Evolutionary conservation across 2,329 filamentous ascomycete genomes (phyloP).

Genomic region (Magnaporthiopsis poae): DNA sequence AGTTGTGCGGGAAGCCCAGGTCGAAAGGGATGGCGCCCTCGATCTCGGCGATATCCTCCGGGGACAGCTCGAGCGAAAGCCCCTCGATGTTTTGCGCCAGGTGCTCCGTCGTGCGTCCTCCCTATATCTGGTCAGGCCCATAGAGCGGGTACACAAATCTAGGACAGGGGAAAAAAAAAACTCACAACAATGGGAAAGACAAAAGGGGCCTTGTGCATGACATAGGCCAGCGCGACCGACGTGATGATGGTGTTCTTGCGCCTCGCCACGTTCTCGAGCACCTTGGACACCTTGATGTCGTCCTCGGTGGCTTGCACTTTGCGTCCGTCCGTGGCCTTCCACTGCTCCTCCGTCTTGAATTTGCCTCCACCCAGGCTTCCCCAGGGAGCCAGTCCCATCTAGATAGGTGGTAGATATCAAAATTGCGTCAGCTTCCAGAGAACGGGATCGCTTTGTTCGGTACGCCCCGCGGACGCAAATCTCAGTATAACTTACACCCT

Average conservation of each 20-base stretch:
- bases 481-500: constrained; percentile 29
- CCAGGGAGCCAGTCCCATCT: constrained; percentile 42
- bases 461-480: too few relatives aligned
- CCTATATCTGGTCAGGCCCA: constrained; percentile 18
- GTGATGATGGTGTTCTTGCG: constrained; percentile 34
- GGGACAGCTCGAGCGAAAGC: constrained; percentile 47
- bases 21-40: constrained; percentile 54
- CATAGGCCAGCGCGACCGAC: constrained; percentile 57
- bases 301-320: constrained; percentile 33
- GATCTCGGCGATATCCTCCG: constrained; percentile 56
- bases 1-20: constrained; percentile 55
- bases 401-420: neutral
- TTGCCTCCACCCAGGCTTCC: constrained; percentile 36
- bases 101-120: constrained; percentile 59
- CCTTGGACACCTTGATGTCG: constrained; percentile 40
- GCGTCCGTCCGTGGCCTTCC: constrained; percentile 25
- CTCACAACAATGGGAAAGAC: constrained; percentile 57
- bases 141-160: too few relatives aligned
- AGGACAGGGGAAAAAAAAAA: too few relatives aligned
- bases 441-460: constrained; percentile 27
- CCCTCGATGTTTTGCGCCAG: constrained; percentile 61
- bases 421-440: neutral
- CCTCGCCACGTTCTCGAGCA: constrained; percentile 39
- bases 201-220: constrained; percentile 61
- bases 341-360: constrained; percentile 25